Evolutionary conservation across 2,329 filamentous ascomycete genomes (phyloP), one percentile per base, ranked within the genome.

Genomic region (Exophiala spinifera): DNA sequence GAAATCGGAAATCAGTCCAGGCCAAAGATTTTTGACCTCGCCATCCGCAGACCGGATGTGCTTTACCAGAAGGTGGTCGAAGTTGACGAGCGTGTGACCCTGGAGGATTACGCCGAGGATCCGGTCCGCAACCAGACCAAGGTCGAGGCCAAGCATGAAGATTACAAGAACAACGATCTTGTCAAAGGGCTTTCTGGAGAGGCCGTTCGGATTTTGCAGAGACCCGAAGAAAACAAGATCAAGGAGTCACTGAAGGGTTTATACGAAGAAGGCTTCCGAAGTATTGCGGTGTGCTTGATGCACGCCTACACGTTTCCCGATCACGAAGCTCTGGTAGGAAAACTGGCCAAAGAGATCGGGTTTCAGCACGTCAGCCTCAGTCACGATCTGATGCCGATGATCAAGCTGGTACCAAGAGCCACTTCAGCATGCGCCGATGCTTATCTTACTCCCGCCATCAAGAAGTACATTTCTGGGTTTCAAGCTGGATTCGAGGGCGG

Each of bases 51-150:
- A 67, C 91, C 91, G 0, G 90, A 95, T 62, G 88, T 95, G 6
- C 74, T 96, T 4, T 96, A 96, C 68, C 84, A 90, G 66, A 79
- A 78, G 46, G 90, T 96, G 0, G 77, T 96, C n/a, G 91, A 96
- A 74, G 80, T 96, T 39, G 87, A 95, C 58, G 91, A 96, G 77
- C 79, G 91, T 34, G 90, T 96, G 3, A 96, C 91, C 0, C 74
- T 96, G 10, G 91, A 96, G 68, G 90, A 95, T 67, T 96, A 95
- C 64, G 89, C 90, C 0, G 91, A 96, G 71, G 89, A 96, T 66
- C 91, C 91, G 0, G 77, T 81, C 64, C 77, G 89, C 51, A 74
- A 73, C 20, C 73, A 80, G 51, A 84, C 84, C 0, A 73, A 83
- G 7, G 79, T 76, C 1, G 74, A 76, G 56, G 75, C 76, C 3